phyloP scores from a whole-genome alignment of 495 filamentous ascomycete species.

The Massariosphaeria phaeospora region DNA sequence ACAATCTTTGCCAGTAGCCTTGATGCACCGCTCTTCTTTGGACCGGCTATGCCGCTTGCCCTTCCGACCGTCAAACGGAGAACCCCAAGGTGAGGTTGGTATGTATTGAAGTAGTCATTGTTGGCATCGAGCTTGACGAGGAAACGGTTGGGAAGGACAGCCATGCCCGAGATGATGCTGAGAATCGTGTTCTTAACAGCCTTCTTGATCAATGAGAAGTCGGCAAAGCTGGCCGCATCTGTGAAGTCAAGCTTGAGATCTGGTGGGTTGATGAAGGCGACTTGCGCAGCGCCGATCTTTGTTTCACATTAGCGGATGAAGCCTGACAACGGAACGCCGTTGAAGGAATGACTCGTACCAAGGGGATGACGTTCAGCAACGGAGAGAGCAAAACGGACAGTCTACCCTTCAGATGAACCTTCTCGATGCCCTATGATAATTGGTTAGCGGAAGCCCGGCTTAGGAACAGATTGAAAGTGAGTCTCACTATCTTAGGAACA shows the following conservation, averaged over 20 bases:
- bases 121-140: conserved; percentile 42
- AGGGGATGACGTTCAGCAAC: conserved; percentile 41
- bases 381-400: conserved; percentile 42
- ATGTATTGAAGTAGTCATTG: conserved; percentile 45
- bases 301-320: neutral
- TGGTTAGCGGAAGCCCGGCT: neutral
- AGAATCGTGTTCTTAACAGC: conserved; percentile 40
- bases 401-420: conserved; percentile 43
- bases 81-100: conserved; percentile 42
- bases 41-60: conserved; percentile 33
- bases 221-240: conserved; percentile 42
- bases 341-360: conserved; percentile 29
- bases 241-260: conserved; percentile 43
- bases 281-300: conserved; percentile 45
- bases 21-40: conserved; percentile 27
- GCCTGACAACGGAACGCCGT: neutral
- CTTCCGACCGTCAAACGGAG: conserved; percentile 43
- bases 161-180: conserved; percentile 41
- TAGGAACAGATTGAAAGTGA: neutral
- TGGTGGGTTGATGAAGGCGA: conserved; percentile 46
- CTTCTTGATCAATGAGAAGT: conserved; percentile 38
- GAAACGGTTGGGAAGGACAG: conserved; percentile 45
- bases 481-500: conserved; percentile 41
- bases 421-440: conserved; percentile 41
- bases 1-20: conserved; percentile 38